phyloP scores from a whole-genome alignment of 225 moss, liverwort and hornwort genomes.

The Climacium dendroides region DNA sequence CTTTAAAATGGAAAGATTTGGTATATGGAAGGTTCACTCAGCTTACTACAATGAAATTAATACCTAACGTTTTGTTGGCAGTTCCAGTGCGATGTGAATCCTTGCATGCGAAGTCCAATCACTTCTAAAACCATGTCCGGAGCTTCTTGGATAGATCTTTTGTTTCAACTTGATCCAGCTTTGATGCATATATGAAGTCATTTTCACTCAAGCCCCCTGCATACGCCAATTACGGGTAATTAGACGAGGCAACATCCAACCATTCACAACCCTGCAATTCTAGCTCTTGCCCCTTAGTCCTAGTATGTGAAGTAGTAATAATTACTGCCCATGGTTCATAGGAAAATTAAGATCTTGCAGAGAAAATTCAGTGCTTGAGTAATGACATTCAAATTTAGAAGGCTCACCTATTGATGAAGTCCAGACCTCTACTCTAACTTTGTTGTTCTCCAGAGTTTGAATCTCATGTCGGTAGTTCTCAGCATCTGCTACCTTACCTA shows the following conservation, averaged over 20 bases:
- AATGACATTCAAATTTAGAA: neutral
- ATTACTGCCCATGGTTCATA: neutral
- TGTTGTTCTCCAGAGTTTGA: constrained; percentile 33
- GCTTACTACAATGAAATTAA: neutral
- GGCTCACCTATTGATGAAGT: constrained; percentile 44
- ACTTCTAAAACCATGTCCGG: constrained; percentile 46
- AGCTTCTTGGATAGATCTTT: constrained; percentile 58
- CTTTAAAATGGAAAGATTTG: neutral
- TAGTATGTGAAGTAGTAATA: neutral
- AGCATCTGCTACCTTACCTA: constrained; percentile 41
- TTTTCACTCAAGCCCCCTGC: constrained; percentile 74
- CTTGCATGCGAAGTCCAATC: neutral
- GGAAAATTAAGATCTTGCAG: neutral
- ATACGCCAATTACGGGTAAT: neutral
- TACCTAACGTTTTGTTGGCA: neutral
- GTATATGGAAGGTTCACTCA: neutral
- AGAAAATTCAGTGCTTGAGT: neutral
- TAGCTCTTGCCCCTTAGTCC: neutral
- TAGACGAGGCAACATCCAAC: neutral
- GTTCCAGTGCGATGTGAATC: neutral
- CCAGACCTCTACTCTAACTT: constrained; percentile 57
- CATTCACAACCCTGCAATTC: neutral
- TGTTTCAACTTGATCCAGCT: constrained; percentile 68
- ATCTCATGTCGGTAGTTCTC: constrained; percentile 41
- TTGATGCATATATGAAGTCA: constrained; percentile 83